These are phyloP conservation scores for Nicotiana otophora DNA, from an alignment of 257 asterid genomes.

Conservation along the genomic window DNA sequence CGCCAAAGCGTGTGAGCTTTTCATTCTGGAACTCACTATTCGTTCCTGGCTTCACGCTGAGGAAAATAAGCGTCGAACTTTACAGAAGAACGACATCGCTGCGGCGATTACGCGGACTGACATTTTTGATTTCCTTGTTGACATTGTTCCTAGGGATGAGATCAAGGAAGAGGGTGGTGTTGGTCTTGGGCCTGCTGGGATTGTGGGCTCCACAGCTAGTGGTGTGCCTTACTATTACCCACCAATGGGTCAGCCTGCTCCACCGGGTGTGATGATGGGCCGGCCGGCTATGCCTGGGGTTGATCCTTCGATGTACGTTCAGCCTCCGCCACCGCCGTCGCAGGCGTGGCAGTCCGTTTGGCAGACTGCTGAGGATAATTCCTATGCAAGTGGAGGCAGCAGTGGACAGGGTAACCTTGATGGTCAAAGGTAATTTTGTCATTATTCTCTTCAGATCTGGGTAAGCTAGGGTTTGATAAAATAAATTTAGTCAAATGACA, in stretches of 20 bases:
- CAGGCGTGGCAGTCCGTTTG: constrained; percentile 89
- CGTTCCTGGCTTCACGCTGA: constrained; percentile 96
- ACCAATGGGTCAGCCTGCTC: constrained; percentile 64
- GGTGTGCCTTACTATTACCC: constrained; percentile 83
- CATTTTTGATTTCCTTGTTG: constrained; percentile 80
- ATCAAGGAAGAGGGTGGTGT: constrained; percentile 66
- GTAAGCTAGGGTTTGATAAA: constrained; percentile 5
- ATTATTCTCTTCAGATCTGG: neutral
- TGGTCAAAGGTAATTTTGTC: constrained; percentile 51
- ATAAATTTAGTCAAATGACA: neutral
- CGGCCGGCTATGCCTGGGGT: constrained; percentile 58
- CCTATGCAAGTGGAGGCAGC: constrained; percentile 50
- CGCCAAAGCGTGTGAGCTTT: constrained; percentile 92
- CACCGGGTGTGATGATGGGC: constrained; percentile 57
- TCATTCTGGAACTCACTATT: constrained; percentile 87
- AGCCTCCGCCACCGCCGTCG: constrained; percentile 61
- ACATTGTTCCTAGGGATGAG: constrained; percentile 86
- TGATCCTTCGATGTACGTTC: constrained; percentile 60
- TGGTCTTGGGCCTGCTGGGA: constrained; percentile 31
- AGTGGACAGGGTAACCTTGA: constrained; percentile 61
- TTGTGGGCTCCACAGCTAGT: constrained; percentile 35
- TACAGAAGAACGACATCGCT: constrained; percentile 86
- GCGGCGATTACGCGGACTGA: constrained; percentile 92
- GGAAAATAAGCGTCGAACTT: constrained; percentile 87
- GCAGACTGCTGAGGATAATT: constrained; percentile 60